Base-by-base conservation (phyloP, 805 yeast species). In the Sungouiozyma ichnusensis region DNA sequence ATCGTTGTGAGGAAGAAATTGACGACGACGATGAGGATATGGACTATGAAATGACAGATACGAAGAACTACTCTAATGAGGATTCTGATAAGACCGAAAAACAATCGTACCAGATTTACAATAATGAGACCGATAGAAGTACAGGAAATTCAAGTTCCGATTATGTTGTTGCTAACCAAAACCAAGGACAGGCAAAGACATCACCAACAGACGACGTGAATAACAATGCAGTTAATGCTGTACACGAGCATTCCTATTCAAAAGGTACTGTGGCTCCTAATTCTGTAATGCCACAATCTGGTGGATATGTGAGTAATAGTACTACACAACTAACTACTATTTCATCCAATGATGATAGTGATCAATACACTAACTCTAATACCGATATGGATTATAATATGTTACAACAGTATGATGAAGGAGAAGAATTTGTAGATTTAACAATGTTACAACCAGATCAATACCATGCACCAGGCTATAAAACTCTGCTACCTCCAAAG, bases 401-500 rank as follows among this genome's bases (percentile, higher is more conserved):
- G 45, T 35, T 44, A 3, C 41, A 44, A 32, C 43, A 38, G 8
- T 44, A 42, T 20, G 47, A 44, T 34, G 46, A 48, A 16, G 50
- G 49, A 8, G 69, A 65, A 24, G 69, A 68, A 37, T 66, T 66
- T 37, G 60, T 79, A 35, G 87, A 81, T 58, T 62, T 82, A 48
- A 69, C 82, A 3, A 71, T 69, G 53, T 65, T 83, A 41, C 88
- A 81, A 61, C 79, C 79, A 17, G 88, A 81, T 35, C 94, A 84
- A 61, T 73, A 74, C 5, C 77, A 71, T 53, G 74, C 84, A 33
- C 68, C 76, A 5, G 75, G 81, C 3, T 85, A 82, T 4, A 74
- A 71, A 66, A 70, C 87, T 39, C 65, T 90, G 48, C 76, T 81
- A 40, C 73, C 77, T 18, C 72, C 76, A 36, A 63, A 67, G 18